Evolutionary conservation across 768 basidiomycete species (phyloP).

Genomic region (Daedaleopsis nitida): DNA sequence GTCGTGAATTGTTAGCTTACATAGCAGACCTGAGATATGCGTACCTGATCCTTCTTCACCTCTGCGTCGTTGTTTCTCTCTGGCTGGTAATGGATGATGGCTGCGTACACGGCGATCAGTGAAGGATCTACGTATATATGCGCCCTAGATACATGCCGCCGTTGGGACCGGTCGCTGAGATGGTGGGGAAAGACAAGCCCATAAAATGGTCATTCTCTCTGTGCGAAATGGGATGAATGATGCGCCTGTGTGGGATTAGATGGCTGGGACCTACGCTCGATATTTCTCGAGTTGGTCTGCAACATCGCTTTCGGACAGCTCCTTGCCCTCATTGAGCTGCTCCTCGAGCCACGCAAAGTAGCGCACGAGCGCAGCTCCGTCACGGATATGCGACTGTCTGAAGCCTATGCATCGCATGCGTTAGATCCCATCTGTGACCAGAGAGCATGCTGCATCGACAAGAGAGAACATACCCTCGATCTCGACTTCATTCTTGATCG

Average conservation of each 20-base stretch:
- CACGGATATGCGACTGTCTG: slow-evolving; percentile 83
- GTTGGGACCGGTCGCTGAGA: slow-evolving; percentile 91
- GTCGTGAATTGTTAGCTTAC: background rate
- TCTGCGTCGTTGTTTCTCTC: slow-evolving; percentile 70
- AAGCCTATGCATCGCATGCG: slow-evolving; percentile 57
- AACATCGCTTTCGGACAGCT: slow-evolving; percentile 77
- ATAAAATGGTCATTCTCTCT: slow-evolving; percentile 81
- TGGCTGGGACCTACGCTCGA: slow-evolving; percentile 60
- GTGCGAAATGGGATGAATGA: background rate
- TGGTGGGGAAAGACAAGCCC: slow-evolving; percentile 89
- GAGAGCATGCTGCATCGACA: background rate
- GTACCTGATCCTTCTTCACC: slow-evolving; percentile 74
- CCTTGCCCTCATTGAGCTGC: slow-evolving; percentile 60
- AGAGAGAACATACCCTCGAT: slow-evolving; percentile 41
- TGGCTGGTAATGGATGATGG: slow-evolving; percentile 93
- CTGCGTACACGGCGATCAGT: slow-evolving; percentile 37
- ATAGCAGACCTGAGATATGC: background rate
- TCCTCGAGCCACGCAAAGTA: slow-evolving; percentile 98
- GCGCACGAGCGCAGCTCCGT: slow-evolving; percentile 82
- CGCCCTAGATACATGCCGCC: slow-evolving; percentile 55
- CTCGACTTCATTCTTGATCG: slow-evolving; percentile 81
- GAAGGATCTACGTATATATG: background rate
- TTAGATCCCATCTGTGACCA: background rate
- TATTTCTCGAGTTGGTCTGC: slow-evolving; percentile 79
- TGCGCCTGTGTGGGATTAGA: background rate